Conservation (phyloP, 179 eudicot species). For the Camellia oleifera region DNA sequence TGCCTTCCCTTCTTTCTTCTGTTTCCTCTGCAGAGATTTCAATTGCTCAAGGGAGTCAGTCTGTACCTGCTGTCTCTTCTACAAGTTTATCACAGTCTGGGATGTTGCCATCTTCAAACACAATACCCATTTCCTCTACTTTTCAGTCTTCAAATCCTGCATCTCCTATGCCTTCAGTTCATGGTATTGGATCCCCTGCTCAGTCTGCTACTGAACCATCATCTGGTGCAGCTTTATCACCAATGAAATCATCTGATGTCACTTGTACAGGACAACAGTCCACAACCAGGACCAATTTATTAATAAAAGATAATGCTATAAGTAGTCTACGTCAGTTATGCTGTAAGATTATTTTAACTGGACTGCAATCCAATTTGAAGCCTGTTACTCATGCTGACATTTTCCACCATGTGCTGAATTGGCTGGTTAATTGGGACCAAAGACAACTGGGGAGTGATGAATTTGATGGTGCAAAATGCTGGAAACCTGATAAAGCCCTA, state of each 20-base stretch:
- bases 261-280: conserved; percentile 43
- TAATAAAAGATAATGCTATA: conserved; percentile 61
- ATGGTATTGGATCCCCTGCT: conserved; percentile 86
- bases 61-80: conserved; percentile 43
- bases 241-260: conserved; percentile 64
- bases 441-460: conserved; percentile 62
- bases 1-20: conserved; percentile 82
- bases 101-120: conserved; percentile 44
- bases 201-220: conserved; percentile 73
- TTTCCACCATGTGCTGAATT: conserved; percentile 71
- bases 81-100: conserved; percentile 62
- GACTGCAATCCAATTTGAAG: conserved; percentile 72
- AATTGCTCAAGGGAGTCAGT: conserved; percentile 64
- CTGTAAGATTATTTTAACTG: conserved; percentile 77
- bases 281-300: conserved; percentile 37
- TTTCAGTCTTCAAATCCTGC: conserved; percentile 81
- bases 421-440: conserved; percentile 94
- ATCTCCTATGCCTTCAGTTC: conserved; percentile 73
- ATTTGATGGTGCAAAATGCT: conserved; percentile 46
- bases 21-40: conserved; percentile 75
- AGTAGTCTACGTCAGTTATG: conserved; percentile 83
- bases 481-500: conserved; percentile 69
- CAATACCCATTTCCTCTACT: conserved; percentile 49
- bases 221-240: conserved; percentile 49
- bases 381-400: conserved; percentile 81